Percentiles rank a stretch among this genome's conserved stretches.
Evolutionary conservation across 2,329 filamentous ascomycete genomes (phyloP).

Genomic region (Epichloe coenophiala): DNA sequence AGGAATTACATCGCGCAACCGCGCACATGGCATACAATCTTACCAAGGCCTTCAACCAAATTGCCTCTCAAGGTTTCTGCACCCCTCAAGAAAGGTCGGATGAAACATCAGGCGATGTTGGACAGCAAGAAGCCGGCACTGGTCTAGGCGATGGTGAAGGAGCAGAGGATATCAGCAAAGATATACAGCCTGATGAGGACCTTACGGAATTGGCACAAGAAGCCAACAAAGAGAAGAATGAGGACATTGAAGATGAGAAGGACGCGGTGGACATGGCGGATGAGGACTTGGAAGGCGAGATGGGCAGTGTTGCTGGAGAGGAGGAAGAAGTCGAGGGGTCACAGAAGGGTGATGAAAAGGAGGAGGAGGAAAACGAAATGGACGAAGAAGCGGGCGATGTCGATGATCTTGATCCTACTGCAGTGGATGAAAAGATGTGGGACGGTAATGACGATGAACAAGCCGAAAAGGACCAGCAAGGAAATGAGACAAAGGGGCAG

Average conservation of each 20-base stretch:
- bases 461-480: slow-evolving; percentile 70
- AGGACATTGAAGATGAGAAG: slow-evolving; percentile 64
- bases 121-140: slow-evolving; percentile 79
- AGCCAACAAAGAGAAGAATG: slow-evolving; percentile 49
- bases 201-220: slow-evolving; percentile 84
- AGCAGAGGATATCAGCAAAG: slow-evolving; percentile 94
- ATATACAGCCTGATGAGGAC: slow-evolving; percentile 87
- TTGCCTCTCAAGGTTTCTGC: slow-evolving; percentile 81
- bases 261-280: slow-evolving; percentile 88
- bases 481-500: slow-evolving; percentile 56
- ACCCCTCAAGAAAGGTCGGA: slow-evolving; percentile 71
- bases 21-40: slow-evolving; percentile 66
- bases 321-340: slow-evolving; percentile 47
- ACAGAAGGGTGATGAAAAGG: slow-evolving; percentile 48
- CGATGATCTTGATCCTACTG: slow-evolving; percentile 76
- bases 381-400: slow-evolving; percentile 87
- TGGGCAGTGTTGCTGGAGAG: slow-evolving; percentile 50
- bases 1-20: slow-evolving; percentile 53
- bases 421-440: slow-evolving; percentile 98
- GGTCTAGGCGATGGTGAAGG: slow-evolving; percentile 92
- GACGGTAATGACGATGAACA: slow-evolving; percentile 73
- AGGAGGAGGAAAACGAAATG: slow-evolving; percentile 58
- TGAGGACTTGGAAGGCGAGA: slow-evolving; percentile 79
- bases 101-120: slow-evolving; percentile 53
- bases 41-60: slow-evolving; percentile 61